Conservation (phyloP, 345 rosid genomes). For the Aquilaria malaccensis region DNA sequence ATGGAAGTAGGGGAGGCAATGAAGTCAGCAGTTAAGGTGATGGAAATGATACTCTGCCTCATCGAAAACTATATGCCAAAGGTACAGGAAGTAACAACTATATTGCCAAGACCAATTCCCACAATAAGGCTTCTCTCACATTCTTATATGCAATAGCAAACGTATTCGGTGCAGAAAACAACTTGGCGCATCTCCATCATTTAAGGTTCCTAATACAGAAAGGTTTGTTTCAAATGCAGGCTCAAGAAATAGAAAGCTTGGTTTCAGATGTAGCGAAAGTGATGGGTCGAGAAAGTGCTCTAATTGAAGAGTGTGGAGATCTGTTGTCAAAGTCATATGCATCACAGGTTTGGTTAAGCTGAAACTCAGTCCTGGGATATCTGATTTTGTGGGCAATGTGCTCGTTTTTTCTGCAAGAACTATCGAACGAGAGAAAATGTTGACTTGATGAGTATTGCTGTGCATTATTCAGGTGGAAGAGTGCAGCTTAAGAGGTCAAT, state of each 20-base stretch:
- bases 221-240: slow-evolving; percentile 32
- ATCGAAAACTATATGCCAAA: slow-evolving; percentile 47
- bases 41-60: slow-evolving; percentile 47
- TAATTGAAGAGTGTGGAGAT: slow-evolving; percentile 60
- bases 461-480: slow-evolving; percentile 55
- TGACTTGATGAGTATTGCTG: neutral
- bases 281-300: slow-evolving; percentile 47
- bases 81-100: slow-evolving; percentile 23
- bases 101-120: neutral
- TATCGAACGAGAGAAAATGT: neutral
- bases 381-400: neutral
- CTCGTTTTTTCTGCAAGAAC: neutral
- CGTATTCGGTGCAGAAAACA: neutral
- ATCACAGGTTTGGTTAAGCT: slow-evolving; percentile 47
- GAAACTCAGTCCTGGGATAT: neutral
- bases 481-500: slow-evolving; percentile 57
- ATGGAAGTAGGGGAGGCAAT: slow-evolving; percentile 56
- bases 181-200: slow-evolving; percentile 3
- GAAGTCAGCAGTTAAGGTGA: slow-evolving; percentile 40
- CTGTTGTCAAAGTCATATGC: slow-evolving; percentile 34
- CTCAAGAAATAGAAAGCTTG: slow-evolving; percentile 53
- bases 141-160: neutral
- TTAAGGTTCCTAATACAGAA: neutral
- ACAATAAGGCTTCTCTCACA: neutral
- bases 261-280: slow-evolving; percentile 70